These are phyloP conservation scores for Chrysanthemum seticuspe DNA, from an alignment of 129 eudicot species.

Conservation along the genomic window DNA sequence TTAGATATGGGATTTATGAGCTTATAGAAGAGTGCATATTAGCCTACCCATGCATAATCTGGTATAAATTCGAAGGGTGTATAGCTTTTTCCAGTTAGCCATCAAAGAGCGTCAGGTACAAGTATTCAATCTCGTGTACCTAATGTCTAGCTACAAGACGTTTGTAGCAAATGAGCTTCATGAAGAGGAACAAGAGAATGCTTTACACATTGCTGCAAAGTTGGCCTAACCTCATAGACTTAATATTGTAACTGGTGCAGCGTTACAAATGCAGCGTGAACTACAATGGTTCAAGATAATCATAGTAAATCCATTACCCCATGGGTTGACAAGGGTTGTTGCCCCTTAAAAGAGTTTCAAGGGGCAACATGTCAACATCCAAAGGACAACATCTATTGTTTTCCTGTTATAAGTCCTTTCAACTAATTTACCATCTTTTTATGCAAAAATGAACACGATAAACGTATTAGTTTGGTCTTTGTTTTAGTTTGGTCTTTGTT, in stretches of 20 bases:
- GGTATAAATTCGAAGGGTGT: not conserved
- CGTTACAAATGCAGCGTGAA: not conserved
- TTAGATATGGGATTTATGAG: conserved; percentile 7
- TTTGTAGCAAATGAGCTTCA: not conserved
- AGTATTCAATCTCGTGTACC: conserved; percentile 13
- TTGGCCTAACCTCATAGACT: conserved; percentile 36
- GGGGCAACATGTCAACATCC: too few species aligned
- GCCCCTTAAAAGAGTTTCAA: too few species aligned
- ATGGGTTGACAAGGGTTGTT: too few species aligned
- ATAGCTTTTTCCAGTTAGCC: conserved; percentile 3
- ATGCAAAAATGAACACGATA: too few species aligned
- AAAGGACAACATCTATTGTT: too few species aligned
- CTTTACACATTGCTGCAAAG: conserved; percentile 43
- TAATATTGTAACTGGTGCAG: conserved; percentile 33
- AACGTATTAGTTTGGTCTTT: too few species aligned
- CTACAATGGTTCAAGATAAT: conserved; percentile 18
- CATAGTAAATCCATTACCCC: too few species aligned
- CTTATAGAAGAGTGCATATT: conserved; percentile 10
- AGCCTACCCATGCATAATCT: conserved; percentile 8
- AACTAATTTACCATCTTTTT: too few species aligned
- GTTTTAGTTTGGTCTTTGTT: too few species aligned
- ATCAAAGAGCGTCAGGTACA: conserved; percentile 4
- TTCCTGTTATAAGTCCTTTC: too few species aligned
- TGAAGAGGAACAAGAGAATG: conserved; percentile 1
- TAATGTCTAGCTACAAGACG: not conserved